A percentile compares a stretch with the other conserved stretches of the same genome.
Conservation (phyloP, 169 alveolate genomes). For the Babesia caballi region DNA sequence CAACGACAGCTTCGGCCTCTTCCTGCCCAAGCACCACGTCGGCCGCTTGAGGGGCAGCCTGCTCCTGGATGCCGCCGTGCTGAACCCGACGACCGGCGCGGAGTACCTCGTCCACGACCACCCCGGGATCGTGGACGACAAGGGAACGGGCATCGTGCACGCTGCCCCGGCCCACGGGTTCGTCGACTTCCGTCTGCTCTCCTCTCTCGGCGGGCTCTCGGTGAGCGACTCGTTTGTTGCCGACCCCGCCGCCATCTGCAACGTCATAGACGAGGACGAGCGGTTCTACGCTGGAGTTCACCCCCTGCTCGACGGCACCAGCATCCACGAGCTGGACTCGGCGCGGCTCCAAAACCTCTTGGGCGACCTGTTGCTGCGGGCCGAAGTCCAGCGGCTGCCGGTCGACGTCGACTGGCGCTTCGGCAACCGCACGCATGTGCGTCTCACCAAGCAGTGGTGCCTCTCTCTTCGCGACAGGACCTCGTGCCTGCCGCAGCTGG, state of each 20-base stretch:
- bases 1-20: conserved; percentile 5
- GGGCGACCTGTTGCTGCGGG: conserved; percentile 29
- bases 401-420: conserved; percentile 58
- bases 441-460: conserved; percentile 59
- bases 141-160: conserved; percentile 63
- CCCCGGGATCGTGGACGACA: conserved; percentile 1
- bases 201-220: neutral
- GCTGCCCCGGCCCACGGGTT: conserved; percentile 60
- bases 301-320: conserved; percentile 18
- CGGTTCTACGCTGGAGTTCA: conserved; percentile 35
- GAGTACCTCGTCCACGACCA: conserved; percentile 36
- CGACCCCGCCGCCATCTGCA: conserved; percentile 17
- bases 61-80: conserved; percentile 2
- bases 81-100: conserved; percentile 37
- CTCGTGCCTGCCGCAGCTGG: conserved; percentile 30
- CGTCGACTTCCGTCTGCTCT: conserved; percentile 38
- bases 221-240: neutral
- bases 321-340: conserved; percentile 32
- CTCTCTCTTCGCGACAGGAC: conserved; percentile 17
- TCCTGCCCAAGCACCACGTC: conserved; percentile 3
- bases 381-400: conserved; percentile 1
- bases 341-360: conserved; percentile 1
- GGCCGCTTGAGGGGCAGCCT: conserved; percentile 12
- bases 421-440: conserved; percentile 40
- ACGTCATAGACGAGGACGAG: conserved; percentile 57